Percentiles rank a stretch among this genome's conserved stretches.
Evolutionary conservation across 2,329 filamentous ascomycete species (phyloP).

Genomic region (Sarocladiaceae sp.): DNA sequence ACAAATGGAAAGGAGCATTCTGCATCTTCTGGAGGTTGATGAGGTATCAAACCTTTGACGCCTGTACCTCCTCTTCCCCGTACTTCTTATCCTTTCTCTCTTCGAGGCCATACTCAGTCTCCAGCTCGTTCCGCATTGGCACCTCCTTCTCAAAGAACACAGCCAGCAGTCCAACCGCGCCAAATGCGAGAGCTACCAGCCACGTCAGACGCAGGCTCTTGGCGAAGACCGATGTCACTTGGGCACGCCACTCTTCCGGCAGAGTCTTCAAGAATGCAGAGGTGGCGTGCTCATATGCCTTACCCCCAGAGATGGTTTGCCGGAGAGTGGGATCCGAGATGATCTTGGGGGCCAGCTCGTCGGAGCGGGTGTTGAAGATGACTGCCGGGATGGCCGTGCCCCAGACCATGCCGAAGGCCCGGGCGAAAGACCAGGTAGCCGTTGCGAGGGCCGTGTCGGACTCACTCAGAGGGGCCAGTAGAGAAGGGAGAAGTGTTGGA

Average conservation of each 20-base stretch:
- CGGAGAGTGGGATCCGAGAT: background rate
- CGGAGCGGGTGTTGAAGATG: conserved; percentile 22
- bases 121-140: conserved; percentile 19
- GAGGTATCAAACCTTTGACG: too few species aligned
- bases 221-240: conserved; percentile 21
- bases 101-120: conserved; percentile 23
- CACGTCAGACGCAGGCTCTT: conserved; percentile 19
- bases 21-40: too few species aligned
- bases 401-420: conserved; percentile 40
- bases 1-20: too few species aligned
- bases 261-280: conserved; percentile 13
- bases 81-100: conserved; percentile 9
- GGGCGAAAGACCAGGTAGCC: conserved; percentile 30
- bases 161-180: conserved; percentile 17
- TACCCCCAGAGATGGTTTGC: background rate
- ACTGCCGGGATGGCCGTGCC: conserved; percentile 37
- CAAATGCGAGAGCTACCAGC: conserved; percentile 17
- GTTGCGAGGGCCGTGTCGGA: conserved; percentile 12
- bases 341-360: conserved; percentile 6
- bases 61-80: too few species aligned
- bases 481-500: conserved; percentile 33
- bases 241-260: conserved; percentile 10
- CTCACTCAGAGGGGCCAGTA: conserved; percentile 27
- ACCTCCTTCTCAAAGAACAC: conserved; percentile 20
- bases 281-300: conserved; percentile 8